These are phyloP conservation scores for Candida railenensis DNA, from an alignment of 805 yeast genomes.

Conservation along the genomic window DNA sequence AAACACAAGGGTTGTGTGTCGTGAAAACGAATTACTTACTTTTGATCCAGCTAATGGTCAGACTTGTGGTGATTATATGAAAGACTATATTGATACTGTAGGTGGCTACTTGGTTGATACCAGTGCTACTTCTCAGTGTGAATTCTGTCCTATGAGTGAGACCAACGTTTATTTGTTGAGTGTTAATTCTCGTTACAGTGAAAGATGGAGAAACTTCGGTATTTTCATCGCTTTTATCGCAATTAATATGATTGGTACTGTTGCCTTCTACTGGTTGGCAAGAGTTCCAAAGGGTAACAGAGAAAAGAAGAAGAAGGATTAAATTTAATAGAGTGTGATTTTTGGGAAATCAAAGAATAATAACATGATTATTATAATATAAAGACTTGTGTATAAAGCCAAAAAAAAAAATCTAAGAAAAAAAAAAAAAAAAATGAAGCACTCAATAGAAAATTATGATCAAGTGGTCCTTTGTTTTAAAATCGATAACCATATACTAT, in stretches of 20 bases:
- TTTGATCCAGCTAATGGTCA: conserved; percentile 22
- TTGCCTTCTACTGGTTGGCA: conserved; percentile 55
- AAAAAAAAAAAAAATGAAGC: background rate
- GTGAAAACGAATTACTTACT: conserved; percentile 18
- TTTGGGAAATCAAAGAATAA: too few relatives aligned
- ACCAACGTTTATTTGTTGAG: conserved; percentile 61
- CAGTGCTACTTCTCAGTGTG: conserved; percentile 51
- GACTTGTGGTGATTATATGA: conserved; percentile 22
- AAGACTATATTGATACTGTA: conserved; percentile 26
- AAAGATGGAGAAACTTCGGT: conserved; percentile 70
- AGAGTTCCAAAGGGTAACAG: conserved; percentile 70
- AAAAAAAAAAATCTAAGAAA: background rate
- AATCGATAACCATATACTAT: background rate
- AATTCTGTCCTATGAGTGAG: conserved; percentile 53
- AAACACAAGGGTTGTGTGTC: conserved; percentile 36
- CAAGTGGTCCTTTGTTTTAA: background rate
- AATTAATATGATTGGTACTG: conserved; percentile 30
- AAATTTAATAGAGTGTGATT: too few relatives aligned
- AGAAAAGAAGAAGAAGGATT: conserved; percentile 26
- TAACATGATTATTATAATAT: too few relatives aligned
- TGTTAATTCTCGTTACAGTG: conserved; percentile 42
- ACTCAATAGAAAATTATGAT: background rate
- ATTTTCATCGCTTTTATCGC: conserved; percentile 41
- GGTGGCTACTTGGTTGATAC: conserved; percentile 51
- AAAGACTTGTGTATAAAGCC: background rate